These are phyloP conservation scores for Thielaviopsis populi DNA, from an alignment of 2,329 filamentous ascomycete species.

Conservation along the genomic window DNA sequence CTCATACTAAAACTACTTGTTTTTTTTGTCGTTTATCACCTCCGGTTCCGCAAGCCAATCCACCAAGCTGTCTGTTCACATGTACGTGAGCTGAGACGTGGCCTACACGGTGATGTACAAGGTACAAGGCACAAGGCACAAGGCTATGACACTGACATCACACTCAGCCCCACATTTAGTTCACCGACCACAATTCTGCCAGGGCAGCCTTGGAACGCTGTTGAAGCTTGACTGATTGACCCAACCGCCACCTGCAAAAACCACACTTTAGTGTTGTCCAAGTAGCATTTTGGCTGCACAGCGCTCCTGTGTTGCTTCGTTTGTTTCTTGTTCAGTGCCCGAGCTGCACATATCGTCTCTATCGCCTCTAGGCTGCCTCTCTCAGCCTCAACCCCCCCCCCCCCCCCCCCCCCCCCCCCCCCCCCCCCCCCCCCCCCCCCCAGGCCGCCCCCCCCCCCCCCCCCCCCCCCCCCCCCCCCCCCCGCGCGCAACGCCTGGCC, in stretches of 20 bases:
- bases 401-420: too few species aligned
- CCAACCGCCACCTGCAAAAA: neutral
- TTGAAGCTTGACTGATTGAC: neutral
- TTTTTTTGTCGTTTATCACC: neutral
- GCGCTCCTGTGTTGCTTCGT: neutral
- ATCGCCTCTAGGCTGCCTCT: neutral
- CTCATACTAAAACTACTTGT: too few species aligned
- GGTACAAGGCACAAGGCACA: too few species aligned
- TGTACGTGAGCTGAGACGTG: constrained; percentile 10
- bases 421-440: too few species aligned
- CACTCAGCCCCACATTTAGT: constrained; percentile 2
- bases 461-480: too few species aligned
- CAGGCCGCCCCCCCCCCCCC: too few species aligned
- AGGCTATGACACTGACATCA: constrained; percentile 1
- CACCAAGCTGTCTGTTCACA: neutral
- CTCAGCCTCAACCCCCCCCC: too few species aligned
- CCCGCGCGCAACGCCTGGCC: neutral
- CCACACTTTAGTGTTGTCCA: neutral
- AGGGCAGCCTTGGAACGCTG: neutral
- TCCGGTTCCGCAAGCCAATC: neutral
- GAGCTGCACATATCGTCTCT: neutral
- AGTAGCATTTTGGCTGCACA: neutral
- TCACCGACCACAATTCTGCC: neutral
- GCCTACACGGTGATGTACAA: constrained; percentile 1
- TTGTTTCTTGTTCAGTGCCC: neutral